Percentiles rank a stretch among this genome's conserved stretches.
Conservation (phyloP, 805 yeast species). For the Saccharomyces kudriavzevii region DNA sequence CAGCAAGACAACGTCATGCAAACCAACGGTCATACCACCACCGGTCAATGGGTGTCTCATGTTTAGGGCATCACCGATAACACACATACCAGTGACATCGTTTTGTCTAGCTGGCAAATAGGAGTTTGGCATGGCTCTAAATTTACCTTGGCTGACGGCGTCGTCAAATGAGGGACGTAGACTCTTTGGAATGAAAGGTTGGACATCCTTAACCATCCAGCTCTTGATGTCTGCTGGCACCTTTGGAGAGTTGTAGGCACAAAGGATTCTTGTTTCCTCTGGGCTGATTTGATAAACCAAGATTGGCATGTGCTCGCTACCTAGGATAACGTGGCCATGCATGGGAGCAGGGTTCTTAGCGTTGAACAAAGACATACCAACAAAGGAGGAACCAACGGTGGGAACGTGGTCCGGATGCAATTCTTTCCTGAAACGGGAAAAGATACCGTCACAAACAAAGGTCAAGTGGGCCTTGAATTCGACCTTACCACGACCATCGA, state of each 20-base stretch:
- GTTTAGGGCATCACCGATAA: slow-evolving; percentile 88
- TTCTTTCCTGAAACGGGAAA: slow-evolving; percentile 81
- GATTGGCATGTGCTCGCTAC: slow-evolving; percentile 73
- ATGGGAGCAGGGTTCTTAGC: slow-evolving; percentile 66
- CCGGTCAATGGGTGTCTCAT: slow-evolving; percentile 99
- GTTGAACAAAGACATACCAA: slow-evolving; percentile 68
- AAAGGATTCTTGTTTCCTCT: slow-evolving; percentile 75
- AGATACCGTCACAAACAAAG: slow-evolving; percentile 86
- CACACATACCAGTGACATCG: slow-evolving; percentile 62
- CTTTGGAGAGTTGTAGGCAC: slow-evolving; percentile 70
- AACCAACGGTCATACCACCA: slow-evolving; percentile 98
- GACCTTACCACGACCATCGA: slow-evolving; percentile 35
- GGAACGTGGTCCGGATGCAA: slow-evolving; percentile 57
- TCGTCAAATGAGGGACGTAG: slow-evolving; percentile 58
- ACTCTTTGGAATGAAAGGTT: slow-evolving; percentile 58
- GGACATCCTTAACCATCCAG: slow-evolving; percentile 54
- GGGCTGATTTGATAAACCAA: slow-evolving; percentile 81
- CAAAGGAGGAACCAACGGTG: slow-evolving; percentile 69
- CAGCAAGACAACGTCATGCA: slow-evolving; percentile 68
- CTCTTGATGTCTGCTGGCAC: slow-evolving; percentile 62
- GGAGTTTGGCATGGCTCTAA: slow-evolving; percentile 90
- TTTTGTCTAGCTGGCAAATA: slow-evolving; percentile 73
- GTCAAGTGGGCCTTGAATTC: slow-evolving; percentile 56
- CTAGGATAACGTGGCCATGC: slow-evolving; percentile 87
- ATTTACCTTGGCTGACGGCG: slow-evolving; percentile 52